phyloP scores from a whole-genome alignment of 495 filamentous ascomycete genomes.

The Hypoxylon intermedium region DNA sequence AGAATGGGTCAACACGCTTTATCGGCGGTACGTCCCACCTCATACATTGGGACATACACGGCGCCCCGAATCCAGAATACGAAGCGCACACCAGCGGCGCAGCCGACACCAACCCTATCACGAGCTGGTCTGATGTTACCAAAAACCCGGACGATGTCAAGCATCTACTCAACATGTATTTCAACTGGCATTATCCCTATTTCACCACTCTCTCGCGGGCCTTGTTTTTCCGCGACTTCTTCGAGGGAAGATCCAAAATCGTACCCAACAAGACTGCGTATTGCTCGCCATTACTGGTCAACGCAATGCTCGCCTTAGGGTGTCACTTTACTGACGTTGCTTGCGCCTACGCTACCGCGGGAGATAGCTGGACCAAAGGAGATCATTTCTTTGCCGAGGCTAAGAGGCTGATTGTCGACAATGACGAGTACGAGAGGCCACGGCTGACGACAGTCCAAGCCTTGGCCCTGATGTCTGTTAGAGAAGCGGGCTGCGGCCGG shows the following conservation, averaged over 20 bases:
- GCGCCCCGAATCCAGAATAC: slow-evolving; percentile 60
- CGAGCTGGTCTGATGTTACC: slow-evolving; percentile 88
- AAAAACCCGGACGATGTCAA: slow-evolving; percentile 76
- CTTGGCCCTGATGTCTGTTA: slow-evolving; percentile 91
- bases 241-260: slow-evolving; percentile 61
- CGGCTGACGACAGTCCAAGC: slow-evolving; percentile 94
- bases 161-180: slow-evolving; percentile 96
- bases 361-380: slow-evolving; percentile 84
- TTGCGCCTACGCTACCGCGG: slow-evolving; percentile 70
- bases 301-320: slow-evolving; percentile 93
- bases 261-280: slow-evolving; percentile 66
- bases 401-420: slow-evolving; percentile 85
- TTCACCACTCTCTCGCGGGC: slow-evolving; percentile 92
- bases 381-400: slow-evolving; percentile 98
- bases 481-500: slow-evolving; percentile 93
- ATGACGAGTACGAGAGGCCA: slow-evolving; percentile 92
- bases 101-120: slow-evolving; percentile 67
- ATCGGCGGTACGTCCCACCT: slow-evolving; percentile 95
- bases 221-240: slow-evolving; percentile 88
- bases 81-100: slow-evolving; percentile 56
- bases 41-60: slow-evolving; percentile 69
- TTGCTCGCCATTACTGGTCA: slow-evolving; percentile 89
- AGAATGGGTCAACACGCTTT: slow-evolving; percentile 90
- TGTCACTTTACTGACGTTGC: slow-evolving; percentile 89
- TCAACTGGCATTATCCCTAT: slow-evolving; percentile 97